Base-by-base conservation (phyloP, 805 yeast genomes). In the Gaillardinia entomophila region DNA sequence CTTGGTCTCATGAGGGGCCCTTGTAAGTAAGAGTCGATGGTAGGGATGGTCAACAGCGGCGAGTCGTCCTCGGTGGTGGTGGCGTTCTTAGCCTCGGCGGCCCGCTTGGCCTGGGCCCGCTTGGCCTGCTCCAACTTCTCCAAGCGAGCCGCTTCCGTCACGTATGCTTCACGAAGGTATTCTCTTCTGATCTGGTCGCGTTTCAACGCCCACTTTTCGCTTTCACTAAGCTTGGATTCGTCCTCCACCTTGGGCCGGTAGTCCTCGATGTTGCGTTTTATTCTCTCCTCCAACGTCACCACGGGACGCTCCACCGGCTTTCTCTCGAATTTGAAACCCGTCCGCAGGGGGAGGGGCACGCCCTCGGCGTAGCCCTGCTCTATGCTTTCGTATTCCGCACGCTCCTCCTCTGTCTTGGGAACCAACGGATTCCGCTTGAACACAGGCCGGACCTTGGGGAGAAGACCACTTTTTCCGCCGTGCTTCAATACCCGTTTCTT, bases 371-470 rank as follows among this genome's bases (percentile, higher is more conserved):
- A 85, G 11, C 88, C 89, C 40, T 60, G 66, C 34, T 59, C 69
- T 13, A 75, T 71, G 35, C 70, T 65, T 23, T 69, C 59, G 22
- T 57, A 40, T 32, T 70, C 71, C 12, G 65, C 70, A 35, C 40
- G 27, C 35, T 66, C 69, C 20, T 63, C 48, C 11, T 43, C 71
- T 40, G 69, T 70, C 38, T 65, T 51, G 19, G 77, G 79, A 41
- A 72, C 70, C 30, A 70, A 66, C 4, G 88, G 85, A 34, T 75
- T 73, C 13, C 53, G 40, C 47, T 79, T 83, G 60, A 89, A 76
- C 19, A 86, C 77, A 25, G 79, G 75, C 48, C 95, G 79, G 7
- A 85, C 79, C 34, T 62, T 67, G 30, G 97, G 97, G 42, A 89
- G 68, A 31, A 85, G 68, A 53, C 97, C 97, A 30, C 90, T 80